These are phyloP conservation scores for Epichloe scottii DNA, from an alignment of 2,329 filamentous ascomycete genomes.

Conservation along the genomic window DNA sequence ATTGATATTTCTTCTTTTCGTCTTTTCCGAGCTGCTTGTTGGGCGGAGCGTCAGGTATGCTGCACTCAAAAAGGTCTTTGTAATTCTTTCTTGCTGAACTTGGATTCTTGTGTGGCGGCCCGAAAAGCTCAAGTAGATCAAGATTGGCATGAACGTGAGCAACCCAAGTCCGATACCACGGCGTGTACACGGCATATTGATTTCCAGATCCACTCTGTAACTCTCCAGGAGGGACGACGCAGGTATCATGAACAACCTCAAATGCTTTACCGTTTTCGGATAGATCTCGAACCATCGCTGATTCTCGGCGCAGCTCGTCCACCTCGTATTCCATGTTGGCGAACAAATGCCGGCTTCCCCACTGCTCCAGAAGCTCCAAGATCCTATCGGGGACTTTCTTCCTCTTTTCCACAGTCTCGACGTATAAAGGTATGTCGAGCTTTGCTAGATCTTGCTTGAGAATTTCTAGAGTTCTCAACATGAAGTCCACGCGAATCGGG, in stretches of 20 bases:
- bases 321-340: slow-evolving; percentile 87
- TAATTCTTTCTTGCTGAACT: slow-evolving; percentile 29
- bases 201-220: slow-evolving; percentile 56
- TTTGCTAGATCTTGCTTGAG: slow-evolving; percentile 54
- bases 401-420: slow-evolving; percentile 58
- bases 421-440: slow-evolving; percentile 64
- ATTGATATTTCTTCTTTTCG: slow-evolving; percentile 42
- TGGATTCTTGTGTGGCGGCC: slow-evolving; percentile 29
- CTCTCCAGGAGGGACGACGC: slow-evolving; percentile 63
- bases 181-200: slow-evolving; percentile 74
- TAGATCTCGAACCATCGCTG: slow-evolving; percentile 47
- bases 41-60: slow-evolving; percentile 48
- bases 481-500: slow-evolving; percentile 66
- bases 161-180: slow-evolving; percentile 71
- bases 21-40: slow-evolving; percentile 49
- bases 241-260: slow-evolving; percentile 67
- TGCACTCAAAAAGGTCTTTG: slow-evolving; percentile 42
- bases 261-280: slow-evolving; percentile 54
- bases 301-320: slow-evolving; percentile 73
- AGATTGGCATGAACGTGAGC: slow-evolving; percentile 58
- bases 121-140: slow-evolving; percentile 50
- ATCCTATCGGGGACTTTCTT: slow-evolving; percentile 49
- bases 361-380: slow-evolving; percentile 52
- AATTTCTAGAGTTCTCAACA: slow-evolving; percentile 55
- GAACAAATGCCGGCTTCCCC: slow-evolving; percentile 64